Percentiles rank a stretch among this genome's conserved stretches.
These are phyloP conservation scores for Panaeolus papilionaceus DNA, from an alignment of 768 basidiomycete species.

Conservation along the genomic window DNA sequence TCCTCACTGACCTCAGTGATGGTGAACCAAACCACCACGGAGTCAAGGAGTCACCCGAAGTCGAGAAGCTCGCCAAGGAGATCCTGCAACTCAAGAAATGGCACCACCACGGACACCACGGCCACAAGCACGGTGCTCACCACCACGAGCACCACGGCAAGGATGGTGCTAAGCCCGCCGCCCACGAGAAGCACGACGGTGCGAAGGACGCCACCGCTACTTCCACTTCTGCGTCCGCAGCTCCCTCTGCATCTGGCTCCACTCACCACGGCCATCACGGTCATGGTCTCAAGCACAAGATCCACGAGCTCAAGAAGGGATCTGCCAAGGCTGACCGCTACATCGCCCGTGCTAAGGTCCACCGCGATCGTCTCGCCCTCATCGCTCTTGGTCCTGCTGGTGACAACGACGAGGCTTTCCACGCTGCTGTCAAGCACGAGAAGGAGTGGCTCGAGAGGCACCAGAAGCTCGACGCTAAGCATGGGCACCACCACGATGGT, in stretches of 20 bases:
- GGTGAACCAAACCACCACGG: background rate
- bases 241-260: background rate
- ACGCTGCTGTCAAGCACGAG: constrained; percentile 10
- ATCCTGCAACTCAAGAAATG: background rate
- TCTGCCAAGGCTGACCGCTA: background rate
- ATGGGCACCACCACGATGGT: background rate
- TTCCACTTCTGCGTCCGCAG: background rate
- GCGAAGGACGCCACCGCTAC: background rate
- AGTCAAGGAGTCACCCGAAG: constrained; percentile 9
- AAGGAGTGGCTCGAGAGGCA: constrained; percentile 7
- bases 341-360: constrained; percentile 8
- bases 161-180: background rate
- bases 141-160: background rate
- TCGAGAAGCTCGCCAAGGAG: constrained; percentile 21
- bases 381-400: background rate
- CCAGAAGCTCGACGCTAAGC: constrained; percentile 3
- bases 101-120: background rate
- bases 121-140: background rate
- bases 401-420: background rate
- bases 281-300: background rate
- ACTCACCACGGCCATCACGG: background rate
- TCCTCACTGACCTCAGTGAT: background rate
- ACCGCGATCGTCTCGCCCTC: background rate
- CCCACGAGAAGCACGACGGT: background rate
- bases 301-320: constrained; percentile 18